A percentile compares a stretch with the other conserved stretches of the same genome.
Evolutionary conservation across 2,329 filamentous ascomycete genomes (phyloP).

Genomic region (Neonectria punicea): DNA sequence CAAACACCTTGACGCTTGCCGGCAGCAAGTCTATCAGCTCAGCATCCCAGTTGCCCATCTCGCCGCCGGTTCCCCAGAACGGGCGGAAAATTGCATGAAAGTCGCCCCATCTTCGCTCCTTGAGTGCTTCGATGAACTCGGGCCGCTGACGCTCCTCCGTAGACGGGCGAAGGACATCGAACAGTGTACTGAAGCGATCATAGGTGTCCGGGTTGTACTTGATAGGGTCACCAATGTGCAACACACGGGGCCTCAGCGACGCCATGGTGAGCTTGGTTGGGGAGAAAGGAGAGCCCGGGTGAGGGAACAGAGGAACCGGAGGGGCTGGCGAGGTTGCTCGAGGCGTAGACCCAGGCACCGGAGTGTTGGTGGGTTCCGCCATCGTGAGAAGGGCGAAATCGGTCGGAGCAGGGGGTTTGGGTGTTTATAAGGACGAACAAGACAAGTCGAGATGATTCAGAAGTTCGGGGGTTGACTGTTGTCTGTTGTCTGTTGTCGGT

Average conservation of each 20-base stretch:
- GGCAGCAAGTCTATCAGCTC: constrained; percentile 69
- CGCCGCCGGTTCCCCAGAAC: constrained; percentile 71
- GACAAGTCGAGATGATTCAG: background rate
- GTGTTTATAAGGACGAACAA: constrained; percentile 1
- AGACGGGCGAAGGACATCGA: constrained; percentile 63
- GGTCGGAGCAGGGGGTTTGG: background rate
- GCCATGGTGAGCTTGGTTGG: constrained; percentile 40
- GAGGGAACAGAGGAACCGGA: constrained; percentile 34
- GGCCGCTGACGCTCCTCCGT: constrained; percentile 60
- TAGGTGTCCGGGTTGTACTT: constrained; percentile 62
- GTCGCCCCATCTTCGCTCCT: constrained; percentile 63
- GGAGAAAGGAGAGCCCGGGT: constrained; percentile 41
- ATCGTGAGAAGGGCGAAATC: constrained; percentile 42
- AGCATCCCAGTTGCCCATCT: constrained; percentile 73
- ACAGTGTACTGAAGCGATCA: constrained; percentile 54
- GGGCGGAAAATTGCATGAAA: constrained; percentile 68
- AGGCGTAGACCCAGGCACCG: constrained; percentile 57
- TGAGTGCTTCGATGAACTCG: constrained; percentile 61
- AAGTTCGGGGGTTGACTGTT: constrained; percentile 5
- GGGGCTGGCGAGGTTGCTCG: constrained; percentile 55
- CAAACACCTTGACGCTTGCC: constrained; percentile 66
- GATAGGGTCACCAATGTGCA: constrained; percentile 77
- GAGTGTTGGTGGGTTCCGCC: constrained; percentile 61
- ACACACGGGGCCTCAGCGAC: constrained; percentile 63
- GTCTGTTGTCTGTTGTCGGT: background rate